phyloP scores from a whole-genome alignment of 2,329 filamentous ascomycete species.

The Sporothrix variecibatus region DNA sequence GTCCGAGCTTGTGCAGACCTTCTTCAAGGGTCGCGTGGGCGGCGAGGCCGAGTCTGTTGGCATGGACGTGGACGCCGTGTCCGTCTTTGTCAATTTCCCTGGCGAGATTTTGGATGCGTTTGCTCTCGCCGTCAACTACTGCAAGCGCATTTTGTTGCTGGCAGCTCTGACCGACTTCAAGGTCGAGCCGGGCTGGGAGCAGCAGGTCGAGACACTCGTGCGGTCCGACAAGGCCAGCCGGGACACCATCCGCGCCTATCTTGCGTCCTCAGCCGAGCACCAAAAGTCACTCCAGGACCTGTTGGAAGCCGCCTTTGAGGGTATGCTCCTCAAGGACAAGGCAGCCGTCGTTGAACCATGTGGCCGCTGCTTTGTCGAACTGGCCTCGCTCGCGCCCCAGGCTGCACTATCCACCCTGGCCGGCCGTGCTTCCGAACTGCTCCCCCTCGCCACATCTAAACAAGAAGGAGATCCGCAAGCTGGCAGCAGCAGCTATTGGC shows the following conservation, averaged over 20 bases:
- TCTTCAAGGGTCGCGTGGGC: slow-evolving; percentile 45
- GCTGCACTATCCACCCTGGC: slow-evolving; percentile 52
- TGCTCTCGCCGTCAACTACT: slow-evolving; percentile 69
- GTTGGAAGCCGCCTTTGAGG: slow-evolving; percentile 59
- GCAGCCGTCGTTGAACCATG: slow-evolving; percentile 49
- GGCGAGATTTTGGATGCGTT: slow-evolving; percentile 58
- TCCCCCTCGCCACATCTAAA: slow-evolving; percentile 71
- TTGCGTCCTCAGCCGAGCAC: slow-evolving; percentile 38
- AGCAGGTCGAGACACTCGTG: slow-evolving; percentile 71
- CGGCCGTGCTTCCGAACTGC: slow-evolving; percentile 52
- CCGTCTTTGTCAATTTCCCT: slow-evolving; percentile 50
- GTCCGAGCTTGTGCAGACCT: slow-evolving; percentile 51
- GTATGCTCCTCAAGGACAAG: slow-evolving; percentile 49
- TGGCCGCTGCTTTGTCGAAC: slow-evolving; percentile 55
- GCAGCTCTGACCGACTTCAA: slow-evolving; percentile 52
- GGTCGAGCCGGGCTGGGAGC: slow-evolving; percentile 81
- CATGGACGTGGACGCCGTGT: slow-evolving; percentile 46
- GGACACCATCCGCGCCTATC: slow-evolving; percentile 57
- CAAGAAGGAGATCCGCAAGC: slow-evolving; percentile 64
- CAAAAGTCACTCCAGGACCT: slow-evolving; percentile 44
- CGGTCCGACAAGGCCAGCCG: slow-evolving; percentile 69
- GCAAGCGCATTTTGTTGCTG: slow-evolving; percentile 56
- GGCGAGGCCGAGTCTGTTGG: slow-evolving; percentile 5
- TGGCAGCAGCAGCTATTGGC: slow-evolving; percentile 71
- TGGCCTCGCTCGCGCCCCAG: slow-evolving; percentile 45